Conservation (phyloP, 1,139 yeast species). For the Blastobotrys elegans region DNA sequence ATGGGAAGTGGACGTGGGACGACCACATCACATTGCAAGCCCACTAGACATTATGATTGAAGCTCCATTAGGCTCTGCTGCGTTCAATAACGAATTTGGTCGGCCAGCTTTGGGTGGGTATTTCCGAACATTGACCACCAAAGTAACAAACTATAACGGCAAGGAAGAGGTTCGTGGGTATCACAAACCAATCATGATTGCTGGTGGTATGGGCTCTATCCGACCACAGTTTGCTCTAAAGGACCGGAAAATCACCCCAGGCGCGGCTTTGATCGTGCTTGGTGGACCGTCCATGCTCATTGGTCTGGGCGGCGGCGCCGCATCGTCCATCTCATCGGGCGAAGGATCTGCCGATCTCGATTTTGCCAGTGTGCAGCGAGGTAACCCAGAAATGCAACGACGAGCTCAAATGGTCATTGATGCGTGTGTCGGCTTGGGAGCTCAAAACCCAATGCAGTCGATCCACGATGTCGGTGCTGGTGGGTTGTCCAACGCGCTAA, state of each 20-base stretch:
- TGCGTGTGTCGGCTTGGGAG: constrained; percentile 82
- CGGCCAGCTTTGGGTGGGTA: constrained; percentile 97
- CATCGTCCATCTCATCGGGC: constrained; percentile 91
- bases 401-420: constrained; percentile 98
- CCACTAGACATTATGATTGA: constrained; percentile 92
- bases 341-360: constrained; percentile 94
- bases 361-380: constrained; percentile 98
- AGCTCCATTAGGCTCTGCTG: constrained; percentile 97
- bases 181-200: constrained; percentile 99
- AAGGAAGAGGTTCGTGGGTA: constrained; percentile 82
- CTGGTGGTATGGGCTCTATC: constrained; percentile 98
- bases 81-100: constrained; percentile 98
- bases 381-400: constrained; percentile 98
- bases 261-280: constrained; percentile 84
- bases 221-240: constrained; percentile 91
- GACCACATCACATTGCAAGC: constrained; percentile 90
- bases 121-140: constrained; percentile 89
- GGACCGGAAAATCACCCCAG: constrained; percentile 84
- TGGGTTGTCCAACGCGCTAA: constrained; percentile 94
- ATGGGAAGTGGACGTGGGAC: constrained; percentile 89
- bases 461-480: constrained; percentile 99
- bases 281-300: constrained; percentile 99
- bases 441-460: constrained; percentile 82
- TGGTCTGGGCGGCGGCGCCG: constrained; percentile 99
- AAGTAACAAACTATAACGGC: constrained; percentile 57